Conservation (phyloP, 2,329 filamentous ascomycete species). For the Sordariomycetes sp. region DNA sequence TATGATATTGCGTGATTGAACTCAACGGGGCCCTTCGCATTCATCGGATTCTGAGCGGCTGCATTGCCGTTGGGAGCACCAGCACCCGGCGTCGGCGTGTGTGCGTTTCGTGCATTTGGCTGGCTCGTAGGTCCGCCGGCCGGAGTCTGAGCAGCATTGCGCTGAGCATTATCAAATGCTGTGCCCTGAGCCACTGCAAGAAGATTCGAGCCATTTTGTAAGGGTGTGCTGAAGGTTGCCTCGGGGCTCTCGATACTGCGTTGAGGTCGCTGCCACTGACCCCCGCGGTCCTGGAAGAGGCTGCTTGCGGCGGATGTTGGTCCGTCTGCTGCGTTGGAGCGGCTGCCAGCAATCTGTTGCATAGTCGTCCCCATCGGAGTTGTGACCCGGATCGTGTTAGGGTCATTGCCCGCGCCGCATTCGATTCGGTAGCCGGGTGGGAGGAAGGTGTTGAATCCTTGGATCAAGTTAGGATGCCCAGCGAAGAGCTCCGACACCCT, state of each 20-base stretch:
- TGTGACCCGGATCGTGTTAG: slow-evolving; percentile 91
- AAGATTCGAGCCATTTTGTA: slow-evolving; percentile 37
- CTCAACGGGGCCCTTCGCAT: slow-evolving; percentile 86
- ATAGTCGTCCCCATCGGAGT: slow-evolving; percentile 97
- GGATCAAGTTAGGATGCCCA: slow-evolving; percentile 88
- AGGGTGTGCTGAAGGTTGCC: slow-evolving; percentile 49
- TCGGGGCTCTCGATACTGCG: slow-evolving; percentile 51
- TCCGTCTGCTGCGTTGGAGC: slow-evolving; percentile 34
- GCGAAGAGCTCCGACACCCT: slow-evolving; percentile 93
- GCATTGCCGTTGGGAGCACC: slow-evolving; percentile 54
- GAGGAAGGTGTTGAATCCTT: slow-evolving; percentile 96
- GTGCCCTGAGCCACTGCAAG: slow-evolving; percentile 39
- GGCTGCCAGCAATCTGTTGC: slow-evolving; percentile 62
- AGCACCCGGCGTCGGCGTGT: slow-evolving; percentile 51
- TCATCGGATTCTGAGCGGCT: slow-evolving; percentile 33
- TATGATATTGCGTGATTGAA: slow-evolving; percentile 99
- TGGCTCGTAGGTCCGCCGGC: slow-evolving; percentile 28
- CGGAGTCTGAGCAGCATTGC: slow-evolving; percentile 17
- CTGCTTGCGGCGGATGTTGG: slow-evolving; percentile 27
- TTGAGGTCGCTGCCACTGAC: slow-evolving; percentile 38
- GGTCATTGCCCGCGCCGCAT: slow-evolving; percentile 86
- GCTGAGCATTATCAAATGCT: slow-evolving; percentile 23
- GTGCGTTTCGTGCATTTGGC: slow-evolving; percentile 40
- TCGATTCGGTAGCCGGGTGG: slow-evolving; percentile 95
- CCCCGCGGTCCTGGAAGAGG: slow-evolving; percentile 36